phyloP scores from a whole-genome alignment of 352 stramenopile genomes.

The Phytophthora pinifolia region DNA sequence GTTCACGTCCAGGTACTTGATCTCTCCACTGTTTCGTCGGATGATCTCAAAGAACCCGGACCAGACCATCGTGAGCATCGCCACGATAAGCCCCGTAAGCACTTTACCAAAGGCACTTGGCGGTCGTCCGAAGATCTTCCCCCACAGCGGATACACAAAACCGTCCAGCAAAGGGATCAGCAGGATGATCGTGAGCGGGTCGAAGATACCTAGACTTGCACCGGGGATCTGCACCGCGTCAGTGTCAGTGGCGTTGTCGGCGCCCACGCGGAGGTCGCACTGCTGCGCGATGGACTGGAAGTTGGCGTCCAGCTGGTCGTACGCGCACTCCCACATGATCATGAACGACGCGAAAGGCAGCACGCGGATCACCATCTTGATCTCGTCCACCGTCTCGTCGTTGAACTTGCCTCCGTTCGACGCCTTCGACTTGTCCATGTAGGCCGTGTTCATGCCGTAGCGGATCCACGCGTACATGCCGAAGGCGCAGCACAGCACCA shows the following conservation, averaged over 20 bases:
- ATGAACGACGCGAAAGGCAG: constrained; percentile 88
- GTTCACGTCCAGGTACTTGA: constrained; percentile 36
- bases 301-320: constrained; percentile 86
- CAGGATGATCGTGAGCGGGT: constrained; percentile 83
- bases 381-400: constrained; percentile 82
- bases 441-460: constrained; percentile 77
- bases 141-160: constrained; percentile 76
- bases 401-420: constrained; percentile 81
- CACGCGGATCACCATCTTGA: constrained; percentile 85
- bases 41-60: constrained; percentile 82
- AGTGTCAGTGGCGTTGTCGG: constrained; percentile 30
- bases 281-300: constrained; percentile 89
- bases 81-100: constrained; percentile 68
- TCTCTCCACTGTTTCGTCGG: constrained; percentile 46
- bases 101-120: constrained; percentile 83
- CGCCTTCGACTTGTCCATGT: constrained; percentile 86
- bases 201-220: constrained; percentile 83
- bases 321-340: constrained; percentile 89
- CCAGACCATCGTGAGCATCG: constrained; percentile 85
- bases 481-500: constrained; percentile 63
- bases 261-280: constrained; percentile 64
- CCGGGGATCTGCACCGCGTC: constrained; percentile 63
- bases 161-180: constrained; percentile 75
- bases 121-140: constrained; percentile 44
- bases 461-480: constrained; percentile 86